Evolutionary conservation across 108 stramenopile species (phyloP).

Genomic region (Heterococcus sp.): DNA sequence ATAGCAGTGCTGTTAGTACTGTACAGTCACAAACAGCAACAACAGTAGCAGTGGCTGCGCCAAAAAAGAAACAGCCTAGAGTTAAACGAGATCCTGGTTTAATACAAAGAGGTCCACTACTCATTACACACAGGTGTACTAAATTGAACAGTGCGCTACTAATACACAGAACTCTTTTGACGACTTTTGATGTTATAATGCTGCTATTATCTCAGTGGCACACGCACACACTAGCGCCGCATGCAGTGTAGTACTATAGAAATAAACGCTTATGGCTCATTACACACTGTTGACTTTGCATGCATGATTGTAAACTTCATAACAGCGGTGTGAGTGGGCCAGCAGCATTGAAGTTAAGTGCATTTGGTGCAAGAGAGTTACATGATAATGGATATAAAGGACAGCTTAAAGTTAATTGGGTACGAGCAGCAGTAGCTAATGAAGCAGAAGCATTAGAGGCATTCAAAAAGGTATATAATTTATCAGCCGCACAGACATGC

Average conservation of each 20-base stretch:
- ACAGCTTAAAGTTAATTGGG: constrained; percentile 3
- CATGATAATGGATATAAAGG: background rate
- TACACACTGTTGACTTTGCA: too few relatives aligned
- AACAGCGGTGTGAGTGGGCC: constrained; percentile 79
- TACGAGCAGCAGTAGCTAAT: constrained; percentile 7
- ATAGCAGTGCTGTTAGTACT: too few relatives aligned
- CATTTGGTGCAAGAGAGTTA: constrained; percentile 60
- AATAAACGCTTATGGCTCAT: too few relatives aligned
- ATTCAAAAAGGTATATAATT: background rate
- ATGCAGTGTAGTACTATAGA: too few relatives aligned
- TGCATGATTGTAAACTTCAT: too few relatives aligned
- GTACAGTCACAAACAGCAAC: too few relatives aligned
- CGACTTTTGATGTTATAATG: too few relatives aligned
- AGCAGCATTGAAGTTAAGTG: constrained; percentile 79
- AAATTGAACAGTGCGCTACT: too few relatives aligned
- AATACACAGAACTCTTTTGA: too few relatives aligned
- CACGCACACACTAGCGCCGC: too few relatives aligned
- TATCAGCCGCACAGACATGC: too few relatives aligned
- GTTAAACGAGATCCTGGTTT: constrained; percentile 4
- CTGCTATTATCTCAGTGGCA: too few relatives aligned
- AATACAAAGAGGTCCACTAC: constrained; percentile 72
- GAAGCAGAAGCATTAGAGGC: background rate
- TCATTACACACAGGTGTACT: constrained; percentile 79
- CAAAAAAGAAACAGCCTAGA: background rate
- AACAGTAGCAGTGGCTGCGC: background rate